phyloP scores from a whole-genome alignment of 345 rosid species.

The Acer saccharum region DNA sequence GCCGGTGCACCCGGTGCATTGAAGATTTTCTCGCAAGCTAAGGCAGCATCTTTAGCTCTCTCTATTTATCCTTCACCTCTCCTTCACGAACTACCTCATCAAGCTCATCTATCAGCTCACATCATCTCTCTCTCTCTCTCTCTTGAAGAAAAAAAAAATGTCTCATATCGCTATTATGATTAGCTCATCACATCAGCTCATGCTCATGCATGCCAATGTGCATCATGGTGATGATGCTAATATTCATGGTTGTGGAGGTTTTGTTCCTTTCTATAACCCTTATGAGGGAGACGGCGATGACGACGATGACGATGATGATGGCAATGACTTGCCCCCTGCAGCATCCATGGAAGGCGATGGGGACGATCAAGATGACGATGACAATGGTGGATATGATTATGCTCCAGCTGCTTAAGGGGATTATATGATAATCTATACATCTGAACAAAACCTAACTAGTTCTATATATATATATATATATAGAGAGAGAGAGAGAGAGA shows the following conservation, averaged over 20 bases:
- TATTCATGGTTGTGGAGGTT: conserved; percentile 11
- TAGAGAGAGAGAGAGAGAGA: no score
- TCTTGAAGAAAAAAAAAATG: not conserved
- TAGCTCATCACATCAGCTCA: not conserved
- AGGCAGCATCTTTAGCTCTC: not conserved
- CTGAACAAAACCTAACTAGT: conserved; percentile 3
- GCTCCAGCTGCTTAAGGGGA: conserved; percentile 35
- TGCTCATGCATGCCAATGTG: not conserved
- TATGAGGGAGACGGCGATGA: conserved; percentile 18
- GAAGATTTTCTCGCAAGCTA: not conserved
- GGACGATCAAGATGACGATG: conserved; percentile 23
- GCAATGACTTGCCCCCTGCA: conserved; percentile 10
- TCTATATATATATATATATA: not conserved
- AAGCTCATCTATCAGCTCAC: not conserved
- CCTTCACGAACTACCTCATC: not conserved
- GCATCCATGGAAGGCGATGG: conserved; percentile 23
- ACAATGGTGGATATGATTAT: conserved; percentile 28
- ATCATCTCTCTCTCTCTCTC: not conserved
- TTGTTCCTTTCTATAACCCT: not conserved
- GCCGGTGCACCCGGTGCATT: no score
- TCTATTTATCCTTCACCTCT: conserved; percentile 6
- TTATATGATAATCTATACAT: not conserved
- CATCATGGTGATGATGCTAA: not conserved
- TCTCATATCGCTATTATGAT: not conserved
- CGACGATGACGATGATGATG: conserved; percentile 7